Evolutionary conservation across 75 land plant species (phyloP).

Genomic region (Isoetes taiwanensis): DNA sequence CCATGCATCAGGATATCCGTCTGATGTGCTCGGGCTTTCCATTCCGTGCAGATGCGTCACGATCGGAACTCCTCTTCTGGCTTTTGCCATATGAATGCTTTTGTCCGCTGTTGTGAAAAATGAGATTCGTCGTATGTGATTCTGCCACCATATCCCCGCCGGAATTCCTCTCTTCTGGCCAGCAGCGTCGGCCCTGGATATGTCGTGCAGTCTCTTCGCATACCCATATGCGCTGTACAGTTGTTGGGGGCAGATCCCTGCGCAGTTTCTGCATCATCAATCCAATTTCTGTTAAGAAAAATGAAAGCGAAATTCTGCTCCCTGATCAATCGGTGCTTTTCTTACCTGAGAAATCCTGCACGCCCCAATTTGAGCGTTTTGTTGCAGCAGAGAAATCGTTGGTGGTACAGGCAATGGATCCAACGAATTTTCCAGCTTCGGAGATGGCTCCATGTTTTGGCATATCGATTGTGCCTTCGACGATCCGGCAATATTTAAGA

Average conservation of each 20-base stretch:
- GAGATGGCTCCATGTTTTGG: conserved; percentile 13
- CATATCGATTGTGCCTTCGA: conserved; percentile 1
- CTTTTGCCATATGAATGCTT: conserved; percentile 8
- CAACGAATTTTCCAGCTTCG: conserved; percentile 10
- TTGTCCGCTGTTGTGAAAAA: conserved; percentile 1
- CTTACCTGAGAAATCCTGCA: conserved; percentile 17
- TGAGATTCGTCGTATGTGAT: conserved; percentile 15
- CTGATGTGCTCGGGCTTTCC: conserved; percentile 2
- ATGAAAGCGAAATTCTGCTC: too few species aligned
- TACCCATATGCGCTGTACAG: conserved; percentile 13
- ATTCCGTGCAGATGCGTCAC: conserved; percentile 17
- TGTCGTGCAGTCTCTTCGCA: not conserved
- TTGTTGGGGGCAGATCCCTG: conserved; percentile 19
- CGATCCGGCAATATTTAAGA: too few species aligned
- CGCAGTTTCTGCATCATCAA: conserved; percentile 22
- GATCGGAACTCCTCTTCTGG: conserved; percentile 10
- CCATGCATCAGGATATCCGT: conserved; percentile 19
- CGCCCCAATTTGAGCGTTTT: not conserved
- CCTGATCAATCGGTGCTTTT: too few species aligned
- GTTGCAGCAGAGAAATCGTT: not conserved
- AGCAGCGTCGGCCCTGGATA: conserved; percentile 25
- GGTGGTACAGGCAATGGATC: not conserved
- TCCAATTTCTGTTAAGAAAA: too few species aligned
- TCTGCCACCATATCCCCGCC: conserved; percentile 16
- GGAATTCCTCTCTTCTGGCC: not conserved